Evolutionary conservation across 495 filamentous ascomycete species (phyloP).

Genomic region (Podospora pseudocomata): DNA sequence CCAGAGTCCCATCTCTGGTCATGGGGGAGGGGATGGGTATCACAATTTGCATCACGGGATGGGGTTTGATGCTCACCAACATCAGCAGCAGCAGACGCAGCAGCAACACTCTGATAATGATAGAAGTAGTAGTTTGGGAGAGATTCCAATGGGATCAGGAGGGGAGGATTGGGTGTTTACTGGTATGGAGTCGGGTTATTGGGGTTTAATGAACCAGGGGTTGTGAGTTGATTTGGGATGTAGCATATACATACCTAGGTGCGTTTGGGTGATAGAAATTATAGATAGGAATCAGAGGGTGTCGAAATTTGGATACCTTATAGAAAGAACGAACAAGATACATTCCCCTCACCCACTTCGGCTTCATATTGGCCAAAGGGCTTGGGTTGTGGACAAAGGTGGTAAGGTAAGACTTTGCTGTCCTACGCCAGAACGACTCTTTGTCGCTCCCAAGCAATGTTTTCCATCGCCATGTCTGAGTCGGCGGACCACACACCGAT

Average conservation of each 20-base stretch:
- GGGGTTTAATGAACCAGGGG: conserved; percentile 22
- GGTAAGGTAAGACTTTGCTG: background rate
- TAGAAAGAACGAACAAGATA: too few species aligned
- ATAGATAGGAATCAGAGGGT: background rate
- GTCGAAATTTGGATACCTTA: background rate
- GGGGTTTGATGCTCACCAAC: conserved; percentile 30
- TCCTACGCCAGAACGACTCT: background rate
- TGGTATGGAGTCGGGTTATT: conserved; percentile 40
- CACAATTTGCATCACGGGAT: conserved; percentile 17
- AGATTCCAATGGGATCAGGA: conserved; percentile 33
- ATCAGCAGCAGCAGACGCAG: background rate
- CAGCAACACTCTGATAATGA: background rate
- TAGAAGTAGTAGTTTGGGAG: conserved; percentile 10
- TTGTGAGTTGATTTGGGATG: background rate
- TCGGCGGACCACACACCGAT: background rate
- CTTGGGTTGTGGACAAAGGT: too few species aligned
- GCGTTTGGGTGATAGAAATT: too few species aligned
- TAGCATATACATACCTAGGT: background rate
- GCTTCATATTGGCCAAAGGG: too few species aligned
- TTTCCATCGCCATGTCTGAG: background rate
- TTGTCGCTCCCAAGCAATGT: conserved; percentile 1
- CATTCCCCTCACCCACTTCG: too few species aligned
- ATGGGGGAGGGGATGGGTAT: background rate
- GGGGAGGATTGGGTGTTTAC: conserved; percentile 43
- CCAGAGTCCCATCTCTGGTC: background rate